These are phyloP conservation scores for Alternaria angustiovoidea DNA, from an alignment of 2,329 filamentous ascomycete species.

Conservation along the genomic window DNA sequence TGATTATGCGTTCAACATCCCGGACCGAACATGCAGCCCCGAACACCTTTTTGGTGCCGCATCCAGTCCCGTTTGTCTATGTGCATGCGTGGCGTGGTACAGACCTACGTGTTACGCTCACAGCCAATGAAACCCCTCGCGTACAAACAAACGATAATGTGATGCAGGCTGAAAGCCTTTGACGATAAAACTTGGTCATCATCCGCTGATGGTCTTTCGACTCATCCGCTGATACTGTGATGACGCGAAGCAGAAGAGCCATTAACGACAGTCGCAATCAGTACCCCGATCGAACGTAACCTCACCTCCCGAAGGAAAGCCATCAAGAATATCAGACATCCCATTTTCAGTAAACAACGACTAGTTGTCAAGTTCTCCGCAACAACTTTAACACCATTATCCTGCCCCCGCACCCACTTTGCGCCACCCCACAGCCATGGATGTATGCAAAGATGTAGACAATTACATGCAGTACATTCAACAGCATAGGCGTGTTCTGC, in stretches of 20 bases:
- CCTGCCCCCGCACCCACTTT: not conserved
- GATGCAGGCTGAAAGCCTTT: not conserved
- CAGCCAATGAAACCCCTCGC: not conserved
- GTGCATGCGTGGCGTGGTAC: not conserved
- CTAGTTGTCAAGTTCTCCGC: too few relatives aligned
- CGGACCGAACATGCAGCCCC: not conserved
- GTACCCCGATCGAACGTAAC: not conserved
- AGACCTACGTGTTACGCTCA: not conserved
- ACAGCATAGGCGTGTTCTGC: slow-evolving; percentile 11
- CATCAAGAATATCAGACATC: not conserved
- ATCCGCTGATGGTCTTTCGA: not conserved
- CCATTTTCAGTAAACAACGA: not conserved
- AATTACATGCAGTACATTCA: slow-evolving; percentile 3
- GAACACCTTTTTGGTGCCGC: not conserved
- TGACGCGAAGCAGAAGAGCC: not conserved
- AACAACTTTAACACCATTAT: not conserved
- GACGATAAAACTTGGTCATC: not conserved
- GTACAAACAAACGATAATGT: too few relatives aligned
- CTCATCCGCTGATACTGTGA: not conserved
- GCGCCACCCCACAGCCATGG: not conserved
- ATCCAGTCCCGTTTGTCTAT: not conserved
- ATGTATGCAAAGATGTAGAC: slow-evolving; percentile 2
- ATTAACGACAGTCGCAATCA: not conserved
- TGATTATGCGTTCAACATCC: too few relatives aligned
- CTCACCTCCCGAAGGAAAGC: not conserved